Conservation (phyloP, 495 filamentous ascomycete species). For the Rostrohypoxylon terebratum region DNA sequence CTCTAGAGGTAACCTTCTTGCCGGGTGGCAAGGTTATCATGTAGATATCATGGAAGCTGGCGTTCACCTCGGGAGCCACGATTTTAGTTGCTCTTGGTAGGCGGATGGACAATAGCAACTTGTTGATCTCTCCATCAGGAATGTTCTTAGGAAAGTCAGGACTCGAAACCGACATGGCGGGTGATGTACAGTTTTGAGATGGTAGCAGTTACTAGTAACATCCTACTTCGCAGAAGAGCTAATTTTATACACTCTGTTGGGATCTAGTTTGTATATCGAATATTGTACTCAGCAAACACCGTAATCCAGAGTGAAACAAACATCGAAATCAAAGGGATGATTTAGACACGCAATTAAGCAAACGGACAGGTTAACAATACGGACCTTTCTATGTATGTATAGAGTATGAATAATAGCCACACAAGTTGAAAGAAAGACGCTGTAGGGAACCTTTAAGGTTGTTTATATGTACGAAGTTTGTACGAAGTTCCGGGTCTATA, state of each 20-base stretch:
- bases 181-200: neutral
- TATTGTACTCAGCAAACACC: neutral
- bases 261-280: neutral
- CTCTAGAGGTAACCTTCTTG: neutral
- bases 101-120: neutral
- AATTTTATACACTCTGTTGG: neutral
- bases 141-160: neutral
- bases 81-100: neutral
- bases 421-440: too few species aligned
- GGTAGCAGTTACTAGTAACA: too few species aligned
- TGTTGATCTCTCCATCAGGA: neutral
- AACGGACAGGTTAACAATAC: too few species aligned
- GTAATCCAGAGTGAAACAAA: neutral
- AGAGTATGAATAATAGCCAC: too few species aligned
- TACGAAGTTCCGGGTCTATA: too few species aligned
- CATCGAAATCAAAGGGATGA: neutral
- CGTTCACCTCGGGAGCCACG: neutral
- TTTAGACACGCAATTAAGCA: too few species aligned
- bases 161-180: neutral
- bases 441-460: too few species aligned
- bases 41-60: conserved; percentile 44
- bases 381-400: too few species aligned
- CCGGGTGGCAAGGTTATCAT: conserved; percentile 9
- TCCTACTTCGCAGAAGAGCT: neutral
- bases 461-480: too few species aligned